Evolutionary conservation across 2,329 filamentous ascomycete genomes (phyloP).

Genomic region (Neodidymelliopsis sp.): DNA sequence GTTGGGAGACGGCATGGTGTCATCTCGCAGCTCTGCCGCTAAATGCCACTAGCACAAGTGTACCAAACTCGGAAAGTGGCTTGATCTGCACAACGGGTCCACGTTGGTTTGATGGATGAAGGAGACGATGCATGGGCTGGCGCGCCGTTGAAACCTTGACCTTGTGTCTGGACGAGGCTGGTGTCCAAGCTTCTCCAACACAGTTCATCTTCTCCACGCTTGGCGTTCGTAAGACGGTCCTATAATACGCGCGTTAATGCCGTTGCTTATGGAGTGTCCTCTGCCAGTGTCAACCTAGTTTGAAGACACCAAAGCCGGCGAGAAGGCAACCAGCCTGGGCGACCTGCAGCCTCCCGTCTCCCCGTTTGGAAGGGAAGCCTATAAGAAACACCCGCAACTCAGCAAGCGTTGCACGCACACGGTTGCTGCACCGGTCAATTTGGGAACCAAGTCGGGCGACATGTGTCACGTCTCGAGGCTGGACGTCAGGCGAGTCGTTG

Average conservation of each 20-base stretch:
- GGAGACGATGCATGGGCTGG: conserved; percentile 35
- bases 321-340: conserved; percentile 4
- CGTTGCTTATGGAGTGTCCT: not conserved
- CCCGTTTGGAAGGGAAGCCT: conserved; percentile 10
- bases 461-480: conserved; percentile 11
- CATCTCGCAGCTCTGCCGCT: conserved; percentile 34
- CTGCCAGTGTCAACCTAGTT: conserved; percentile 3
- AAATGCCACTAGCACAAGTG: conserved; percentile 31
- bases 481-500: conserved; percentile 10
- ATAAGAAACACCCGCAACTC: conserved; percentile 2
- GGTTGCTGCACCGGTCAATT: conserved; percentile 9
- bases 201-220: conserved; percentile 8
- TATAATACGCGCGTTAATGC: conserved; percentile 5
- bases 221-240: conserved; percentile 7
- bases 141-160: conserved; percentile 35
- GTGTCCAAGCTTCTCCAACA: conserved; percentile 25
- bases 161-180: conserved; percentile 31
- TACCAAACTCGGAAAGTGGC: conserved; percentile 24
- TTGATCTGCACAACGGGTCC: conserved; percentile 46
- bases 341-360: conserved; percentile 14
- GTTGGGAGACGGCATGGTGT: conserved; percentile 15
- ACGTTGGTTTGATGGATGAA: conserved; percentile 31
- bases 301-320: conserved; percentile 3
- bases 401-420: conserved; percentile 7
- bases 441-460: conserved; percentile 8